These are phyloP conservation scores for Diddensiella santjacobensis DNA, from an alignment of 805 yeast species.

Conservation along the genomic window DNA sequence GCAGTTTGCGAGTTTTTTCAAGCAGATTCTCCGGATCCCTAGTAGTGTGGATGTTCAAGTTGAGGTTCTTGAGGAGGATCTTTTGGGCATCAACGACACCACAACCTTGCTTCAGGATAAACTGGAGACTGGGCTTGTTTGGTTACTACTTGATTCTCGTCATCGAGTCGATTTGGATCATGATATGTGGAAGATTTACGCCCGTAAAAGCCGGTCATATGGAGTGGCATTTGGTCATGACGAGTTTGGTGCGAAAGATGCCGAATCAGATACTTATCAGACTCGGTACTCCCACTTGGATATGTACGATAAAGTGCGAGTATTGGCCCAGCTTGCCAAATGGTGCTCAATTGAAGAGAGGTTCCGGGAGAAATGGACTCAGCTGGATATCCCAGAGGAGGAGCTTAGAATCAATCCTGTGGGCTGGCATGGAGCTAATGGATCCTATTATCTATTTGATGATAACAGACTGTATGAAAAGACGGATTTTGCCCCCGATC, in stretches of 20 bases:
- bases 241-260: conserved; percentile 12
- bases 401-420: conserved; percentile 30
- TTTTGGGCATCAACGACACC: conserved; percentile 26
- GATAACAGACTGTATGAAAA: conserved; percentile 34
- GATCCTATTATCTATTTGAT: conserved; percentile 33
- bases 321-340: conserved; percentile 18
- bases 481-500: conserved; percentile 16
- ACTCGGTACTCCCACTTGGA: conserved; percentile 13
- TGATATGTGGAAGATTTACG: conserved; percentile 16
- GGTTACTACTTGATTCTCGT: conserved; percentile 8
- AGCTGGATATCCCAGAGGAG: conserved; percentile 10
- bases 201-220: conserved; percentile 10
- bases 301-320: conserved; percentile 19
- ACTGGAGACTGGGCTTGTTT: conserved; percentile 11
- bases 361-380: conserved; percentile 20
- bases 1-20: conserved; percentile 31
- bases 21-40: conserved; percentile 22
- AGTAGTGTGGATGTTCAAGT: conserved; percentile 26
- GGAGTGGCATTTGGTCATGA: not conserved
- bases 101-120: conserved; percentile 13
- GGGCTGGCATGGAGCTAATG: conserved; percentile 28
- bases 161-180: conserved; percentile 11
- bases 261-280: conserved; percentile 8
- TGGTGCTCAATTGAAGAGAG: conserved; percentile 22
- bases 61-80: conserved; percentile 32